phyloP scores from a whole-genome alignment of 495 filamentous ascomycete species.

The Chlorociboria aeruginascens region DNA sequence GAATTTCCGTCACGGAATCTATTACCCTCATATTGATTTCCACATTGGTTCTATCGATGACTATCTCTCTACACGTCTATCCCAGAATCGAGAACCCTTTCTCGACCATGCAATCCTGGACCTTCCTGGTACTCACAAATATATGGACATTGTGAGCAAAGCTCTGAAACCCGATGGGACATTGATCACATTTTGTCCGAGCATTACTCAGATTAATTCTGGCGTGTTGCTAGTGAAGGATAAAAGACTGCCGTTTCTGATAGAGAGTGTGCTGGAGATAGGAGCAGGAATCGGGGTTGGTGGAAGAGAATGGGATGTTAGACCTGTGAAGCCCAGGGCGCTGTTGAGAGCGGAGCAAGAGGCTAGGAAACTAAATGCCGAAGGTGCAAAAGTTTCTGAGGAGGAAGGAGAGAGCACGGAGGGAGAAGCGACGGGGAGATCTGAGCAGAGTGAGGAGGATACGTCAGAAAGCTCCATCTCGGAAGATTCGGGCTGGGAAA shows the following conservation, averaged over 20 bases:
- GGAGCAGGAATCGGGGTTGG: conserved; percentile 43
- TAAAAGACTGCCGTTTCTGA: conserved; percentile 38
- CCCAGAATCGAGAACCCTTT: conserved; percentile 38
- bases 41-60: conserved; percentile 49
- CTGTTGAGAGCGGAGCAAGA: conserved; percentile 6
- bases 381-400: conserved; percentile 7
- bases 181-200: conserved; percentile 60
- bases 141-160: conserved; percentile 43
- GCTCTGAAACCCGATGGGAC: conserved; percentile 49
- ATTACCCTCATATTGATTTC: conserved; percentile 55
- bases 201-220: conserved; percentile 60
- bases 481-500: conserved; percentile 27
- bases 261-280: conserved; percentile 56
- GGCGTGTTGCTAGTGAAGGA: conserved; percentile 42
- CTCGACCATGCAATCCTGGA: conserved; percentile 59
- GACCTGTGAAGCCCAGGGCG: conserved; percentile 35
- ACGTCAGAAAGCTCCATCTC: neutral
- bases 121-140: conserved; percentile 46
- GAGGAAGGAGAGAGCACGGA: neutral
- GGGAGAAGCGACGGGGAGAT: conserved; percentile 6
- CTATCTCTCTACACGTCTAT: conserved; percentile 45
- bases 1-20: conserved; percentile 58
- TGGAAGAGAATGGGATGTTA: conserved; percentile 52
- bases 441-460: neutral
- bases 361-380: neutral